A percentile compares a stretch with the other conserved stretches of the same genome.
Evolutionary conservation across 106 monocot species (phyloP).

Genomic region (Dioscorea alata): DNA sequence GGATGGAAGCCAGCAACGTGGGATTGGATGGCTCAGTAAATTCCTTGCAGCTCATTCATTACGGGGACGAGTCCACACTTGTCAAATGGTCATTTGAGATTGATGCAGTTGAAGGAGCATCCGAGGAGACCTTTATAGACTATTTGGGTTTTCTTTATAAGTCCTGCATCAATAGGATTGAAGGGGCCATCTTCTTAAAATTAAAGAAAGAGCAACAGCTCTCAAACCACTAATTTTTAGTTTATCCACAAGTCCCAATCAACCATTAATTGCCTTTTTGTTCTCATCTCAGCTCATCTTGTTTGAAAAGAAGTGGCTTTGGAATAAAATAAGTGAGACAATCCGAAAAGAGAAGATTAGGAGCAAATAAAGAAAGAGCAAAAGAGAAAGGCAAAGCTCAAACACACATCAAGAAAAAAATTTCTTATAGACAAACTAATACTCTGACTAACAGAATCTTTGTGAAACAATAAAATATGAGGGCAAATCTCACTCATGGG

Average conservation of each 20-base stretch:
- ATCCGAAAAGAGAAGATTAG: too few species aligned
- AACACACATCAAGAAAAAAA: slow-evolving; percentile 11
- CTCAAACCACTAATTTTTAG: too few species aligned
- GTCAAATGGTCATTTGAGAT: slow-evolving; percentile 23
- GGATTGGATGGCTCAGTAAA: slow-evolving; percentile 28
- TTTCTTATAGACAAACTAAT: slow-evolving; percentile 13
- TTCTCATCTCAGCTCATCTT: too few species aligned
- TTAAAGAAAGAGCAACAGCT: too few species aligned
- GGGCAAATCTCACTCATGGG: too few species aligned
- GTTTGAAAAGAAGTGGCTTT: too few species aligned
- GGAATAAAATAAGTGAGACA: too few species aligned
- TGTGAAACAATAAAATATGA: background rate
- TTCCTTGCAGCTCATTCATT: slow-evolving; percentile 6
- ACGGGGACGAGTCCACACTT: slow-evolving; percentile 12
- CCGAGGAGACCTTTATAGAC: slow-evolving; percentile 17
- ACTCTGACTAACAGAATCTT: slow-evolving; percentile 22
- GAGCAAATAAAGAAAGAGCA: background rate
- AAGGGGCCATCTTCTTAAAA: slow-evolving; percentile 7
- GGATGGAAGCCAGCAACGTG: slow-evolving; percentile 26
- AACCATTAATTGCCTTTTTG: too few species aligned
- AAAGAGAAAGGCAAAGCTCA: slow-evolving; percentile 25
- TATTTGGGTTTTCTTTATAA: slow-evolving; percentile 28
- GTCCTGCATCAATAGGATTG: slow-evolving; percentile 20
- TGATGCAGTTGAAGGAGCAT: slow-evolving; percentile 15
- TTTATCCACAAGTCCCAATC: too few species aligned